Evolutionary conservation across 345 rosid species (phyloP), one percentile per base, ranked within the genome.

Genomic region (Kernera saxatilis): DNA sequence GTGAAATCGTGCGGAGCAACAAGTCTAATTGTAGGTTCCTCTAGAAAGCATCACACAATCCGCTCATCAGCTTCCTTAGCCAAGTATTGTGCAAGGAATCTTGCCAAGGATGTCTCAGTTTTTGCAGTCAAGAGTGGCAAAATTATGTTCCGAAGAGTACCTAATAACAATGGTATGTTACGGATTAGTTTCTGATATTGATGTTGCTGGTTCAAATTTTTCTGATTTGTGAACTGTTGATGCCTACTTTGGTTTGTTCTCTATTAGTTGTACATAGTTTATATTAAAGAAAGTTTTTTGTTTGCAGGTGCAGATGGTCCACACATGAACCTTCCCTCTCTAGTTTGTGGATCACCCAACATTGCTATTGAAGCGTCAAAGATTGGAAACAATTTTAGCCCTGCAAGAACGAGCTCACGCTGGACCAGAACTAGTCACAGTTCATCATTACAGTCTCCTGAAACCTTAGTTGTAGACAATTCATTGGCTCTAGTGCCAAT

Each of bases 81-180:
- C 7, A 93, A 93, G 79, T 91, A 79, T 55, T 93, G 97, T 66
- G 88, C 96, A 1, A 84, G 78, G 72, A 89, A 87, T 74, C 84
- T 93, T 77, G 15, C 91, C 1, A 85, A 75, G 57, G 70, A 66
- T 78, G 82, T 77, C 64, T 81, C 83, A 0, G 89, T 93, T 64
- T 84, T 77, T 23, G 96, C 97, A 10, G 89, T 93, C n/a, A 72
- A 70, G 36, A 80, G 84, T 79, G 92, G 97, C 50, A 93, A 89
- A 79, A 76, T 93, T 50, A 55, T 87, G 49, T 91, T 84, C 80
- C 80, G 75, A 15, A 75, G 79, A 48, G 79, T 75, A 19, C 52
- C 59, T 27, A 62, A 22, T 45, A 53, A 26, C 29, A 69, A 19
- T 22, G 79, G 79, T 75, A 61, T 4, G 79, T 53, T 64, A 14